phyloP scores from a whole-genome alignment of 2,329 filamentous ascomycete genomes.

The Colletotrichum spinosum region DNA sequence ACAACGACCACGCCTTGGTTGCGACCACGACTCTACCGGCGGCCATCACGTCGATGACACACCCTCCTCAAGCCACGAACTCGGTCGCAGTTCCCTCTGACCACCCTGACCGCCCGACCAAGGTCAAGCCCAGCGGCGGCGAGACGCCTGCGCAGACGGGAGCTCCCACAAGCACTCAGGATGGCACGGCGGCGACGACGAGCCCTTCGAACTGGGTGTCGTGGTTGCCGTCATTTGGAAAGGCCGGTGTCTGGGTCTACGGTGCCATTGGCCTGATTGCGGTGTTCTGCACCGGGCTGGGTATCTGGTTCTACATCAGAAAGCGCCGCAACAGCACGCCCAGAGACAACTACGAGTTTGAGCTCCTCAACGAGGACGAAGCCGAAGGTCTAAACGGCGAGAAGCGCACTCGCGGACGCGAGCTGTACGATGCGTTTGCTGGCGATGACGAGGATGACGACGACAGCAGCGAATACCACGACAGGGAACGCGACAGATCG shows the following conservation, averaged over 20 bases:
- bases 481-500: conserved; percentile 40
- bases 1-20: conserved; percentile 81
- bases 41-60: conserved; percentile 72
- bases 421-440: conserved; percentile 97
- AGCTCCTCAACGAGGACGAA: conserved; percentile 88
- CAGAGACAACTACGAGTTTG: conserved; percentile 92
- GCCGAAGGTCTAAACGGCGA: conserved; percentile 65
- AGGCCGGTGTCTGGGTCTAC: conserved; percentile 94
- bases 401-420: conserved; percentile 77
- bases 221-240: conserved; percentile 90
- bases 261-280: conserved; percentile 86
- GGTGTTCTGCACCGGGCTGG: conserved; percentile 83
- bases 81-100: conserved; percentile 65
- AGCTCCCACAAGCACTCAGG: conserved; percentile 45
- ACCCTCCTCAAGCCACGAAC: conserved; percentile 56
- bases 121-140: conserved; percentile 53
- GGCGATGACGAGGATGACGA: conserved; percentile 81
- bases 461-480: conserved; percentile 54
- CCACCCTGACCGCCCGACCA: conserved; percentile 73
- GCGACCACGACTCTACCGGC: conserved; percentile 67
- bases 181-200: conserved; percentile 54
- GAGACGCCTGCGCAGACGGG: conserved; percentile 45
- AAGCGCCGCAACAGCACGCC: conserved; percentile 81
- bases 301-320: conserved; percentile 84
- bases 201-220: conserved; percentile 82